A percentile compares a stretch with the other conserved stretches of the same genome.
These are phyloP conservation scores for Globisporangium radiosum DNA, from an alignment of 352 stramenopile species.

Conservation along the genomic window DNA sequence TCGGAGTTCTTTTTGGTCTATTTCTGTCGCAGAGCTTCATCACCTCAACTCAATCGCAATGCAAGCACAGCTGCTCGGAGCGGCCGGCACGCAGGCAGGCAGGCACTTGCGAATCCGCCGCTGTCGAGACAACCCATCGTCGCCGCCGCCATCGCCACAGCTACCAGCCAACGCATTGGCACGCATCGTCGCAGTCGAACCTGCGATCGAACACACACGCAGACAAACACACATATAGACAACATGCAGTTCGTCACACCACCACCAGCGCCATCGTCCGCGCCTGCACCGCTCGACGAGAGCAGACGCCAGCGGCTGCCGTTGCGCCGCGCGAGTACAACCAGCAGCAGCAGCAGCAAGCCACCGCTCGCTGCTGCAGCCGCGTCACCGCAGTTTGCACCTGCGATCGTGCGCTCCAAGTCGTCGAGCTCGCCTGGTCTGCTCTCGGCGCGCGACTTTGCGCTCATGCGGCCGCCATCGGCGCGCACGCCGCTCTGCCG, in stretches of 20 bases:
- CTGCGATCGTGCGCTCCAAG: not conserved
- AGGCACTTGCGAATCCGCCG: no score
- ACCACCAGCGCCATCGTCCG: not conserved
- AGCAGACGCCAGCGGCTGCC: not conserved
- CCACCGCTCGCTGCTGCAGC: constrained; percentile 4
- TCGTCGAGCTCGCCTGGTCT: not conserved
- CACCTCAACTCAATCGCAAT: no score
- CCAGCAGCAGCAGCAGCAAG: constrained; percentile 2
- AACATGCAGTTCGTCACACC: constrained; percentile 6
- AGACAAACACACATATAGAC: not conserved
- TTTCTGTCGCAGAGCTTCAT: no score
- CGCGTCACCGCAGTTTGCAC: not conserved
- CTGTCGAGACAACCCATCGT: no score
- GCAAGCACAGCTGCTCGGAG: no score
- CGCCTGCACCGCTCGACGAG: not conserved
- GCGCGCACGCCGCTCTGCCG: constrained; percentile 5
- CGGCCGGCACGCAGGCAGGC: no score
- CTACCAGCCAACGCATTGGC: not conserved
- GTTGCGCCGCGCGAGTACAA: constrained; percentile 3
- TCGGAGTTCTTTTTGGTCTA: no score
- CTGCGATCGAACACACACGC: no score
- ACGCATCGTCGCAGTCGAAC: not conserved
- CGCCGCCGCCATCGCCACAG: not conserved
- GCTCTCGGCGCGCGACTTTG: constrained; percentile 1
- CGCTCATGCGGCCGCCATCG: not conserved